Evolutionary conservation across 768 basidiomycete genomes (phyloP), one percentile per base, ranked within the genome.

Genomic region (Kondoa subrosea): DNA sequence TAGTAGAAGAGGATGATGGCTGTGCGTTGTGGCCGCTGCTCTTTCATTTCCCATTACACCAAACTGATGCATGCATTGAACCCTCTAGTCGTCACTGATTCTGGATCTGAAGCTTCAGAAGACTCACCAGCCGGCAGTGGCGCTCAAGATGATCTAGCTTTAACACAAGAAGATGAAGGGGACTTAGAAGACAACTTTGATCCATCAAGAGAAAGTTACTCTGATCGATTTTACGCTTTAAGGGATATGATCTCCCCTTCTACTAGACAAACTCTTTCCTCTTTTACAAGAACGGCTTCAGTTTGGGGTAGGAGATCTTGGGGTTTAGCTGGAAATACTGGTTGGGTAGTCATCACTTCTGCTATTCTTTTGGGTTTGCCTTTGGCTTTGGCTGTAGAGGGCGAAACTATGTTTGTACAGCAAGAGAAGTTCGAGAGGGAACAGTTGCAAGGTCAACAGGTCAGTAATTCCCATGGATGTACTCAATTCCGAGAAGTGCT

Each of bases 351-450:
- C 75, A 91, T 89, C 66, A 97, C 93, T 8, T 89, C 87, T 57
- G 91, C 92, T 0, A 81, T 99, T 66, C 84, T 99, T 71, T 87
- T 99, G 63, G 95, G 89, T 16, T 81, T 99, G 50, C 95, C 95
- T 34, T 81, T 97, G 70, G 91, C 92, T 2, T 82, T 97, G 73
- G 87, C 85, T 69, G 81, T 97, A 73, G 95, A 99, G 79, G 93
- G 95, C 78, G 95, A 99, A 80, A 87, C 89, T 66, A 91, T 91
- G 79, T 83, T 93, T 67, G 86, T 91, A 14, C 85, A 86, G 60
- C 91, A 96, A 79, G 95, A 97, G 78, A 86, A 88, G 79, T 91
- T 96, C 78, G 84, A 89, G 83, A 80, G 88, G 70, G 89, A 89
- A 65, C 91, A 93, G 77, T 89, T 91, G 76, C 87, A 89, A 77